Conservation (phyloP, 305 asterid genomes). For the Fraxinus latifolia region DNA sequence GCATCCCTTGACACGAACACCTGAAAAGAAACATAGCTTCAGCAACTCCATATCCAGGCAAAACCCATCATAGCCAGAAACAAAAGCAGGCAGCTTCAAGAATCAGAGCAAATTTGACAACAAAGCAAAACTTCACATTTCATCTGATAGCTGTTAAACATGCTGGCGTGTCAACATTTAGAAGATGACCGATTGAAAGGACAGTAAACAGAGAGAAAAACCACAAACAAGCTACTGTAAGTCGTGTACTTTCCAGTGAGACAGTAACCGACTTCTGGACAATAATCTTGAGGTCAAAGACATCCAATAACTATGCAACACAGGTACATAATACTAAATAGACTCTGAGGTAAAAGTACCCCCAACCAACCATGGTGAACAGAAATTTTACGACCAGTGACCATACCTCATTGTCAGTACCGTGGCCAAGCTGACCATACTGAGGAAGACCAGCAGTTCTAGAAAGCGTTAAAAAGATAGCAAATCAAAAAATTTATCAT, state of each 20-base stretch:
- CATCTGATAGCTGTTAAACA: not conserved
- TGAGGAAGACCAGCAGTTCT: conserved; percentile 99
- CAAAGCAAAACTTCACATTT: not conserved
- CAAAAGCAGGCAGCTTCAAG: not conserved
- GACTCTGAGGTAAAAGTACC: not conserved
- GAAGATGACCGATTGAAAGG: not conserved
- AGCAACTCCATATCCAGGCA: not conserved
- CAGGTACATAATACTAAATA: not conserved
- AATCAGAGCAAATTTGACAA: not conserved
- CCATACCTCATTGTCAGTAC: conserved; percentile 86
- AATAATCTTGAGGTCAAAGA: not conserved
- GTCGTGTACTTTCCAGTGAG: not conserved
- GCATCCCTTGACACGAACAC: not conserved
- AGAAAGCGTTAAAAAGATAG: conserved; percentile 27
- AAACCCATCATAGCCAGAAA: not conserved
- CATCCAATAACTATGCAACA: not conserved
- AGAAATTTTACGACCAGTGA: not conserved
- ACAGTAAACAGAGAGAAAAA: not conserved
- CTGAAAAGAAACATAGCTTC: not conserved
- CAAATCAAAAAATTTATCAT: conserved; percentile 28
- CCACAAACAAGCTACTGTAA: not conserved
- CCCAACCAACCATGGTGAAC: not conserved
- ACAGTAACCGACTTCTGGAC: not conserved
- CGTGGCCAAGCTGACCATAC: conserved; percentile 98
- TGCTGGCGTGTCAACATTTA: not conserved